A percentile compares a stretch with the other conserved stretches of the same genome.
phyloP scores from a whole-genome alignment of 2,329 filamentous ascomycete genomes.

The Aspergillus thermomutatus region DNA sequence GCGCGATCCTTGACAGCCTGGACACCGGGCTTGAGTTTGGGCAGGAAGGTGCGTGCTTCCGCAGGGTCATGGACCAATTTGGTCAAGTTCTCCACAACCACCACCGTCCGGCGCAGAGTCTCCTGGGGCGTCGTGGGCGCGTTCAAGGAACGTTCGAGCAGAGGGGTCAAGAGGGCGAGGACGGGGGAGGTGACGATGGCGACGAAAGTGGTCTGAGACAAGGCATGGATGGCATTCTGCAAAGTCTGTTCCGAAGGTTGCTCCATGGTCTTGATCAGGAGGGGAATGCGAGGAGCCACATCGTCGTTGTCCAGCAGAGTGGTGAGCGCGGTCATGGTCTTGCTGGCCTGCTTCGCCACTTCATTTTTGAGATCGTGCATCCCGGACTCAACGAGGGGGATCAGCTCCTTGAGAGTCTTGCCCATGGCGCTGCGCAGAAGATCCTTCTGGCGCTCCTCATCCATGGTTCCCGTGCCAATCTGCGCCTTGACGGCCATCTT shows the following conservation, averaged over 20 bases:
- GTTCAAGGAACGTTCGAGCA: constrained; percentile 91
- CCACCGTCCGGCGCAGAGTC: constrained; percentile 89
- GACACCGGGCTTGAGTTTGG: constrained; percentile 90
- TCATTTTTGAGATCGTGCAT: constrained; percentile 97
- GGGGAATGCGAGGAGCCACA: constrained; percentile 83
- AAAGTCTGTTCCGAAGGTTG: constrained; percentile 83
- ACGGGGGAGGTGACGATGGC: constrained; percentile 94
- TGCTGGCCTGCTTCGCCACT: constrained; percentile 77
- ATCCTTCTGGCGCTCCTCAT: constrained; percentile 84
- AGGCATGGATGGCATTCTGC: constrained; percentile 92
- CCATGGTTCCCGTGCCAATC: constrained; percentile 76
- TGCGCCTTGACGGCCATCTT: constrained; percentile 95
- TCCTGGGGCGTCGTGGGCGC: constrained; percentile 88
- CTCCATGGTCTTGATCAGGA: constrained; percentile 92
- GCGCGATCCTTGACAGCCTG: constrained; percentile 83
- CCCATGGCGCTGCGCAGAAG: constrained; percentile 88
- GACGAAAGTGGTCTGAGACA: constrained; percentile 98
- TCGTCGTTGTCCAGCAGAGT: constrained; percentile 94
- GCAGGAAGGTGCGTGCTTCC: constrained; percentile 90
- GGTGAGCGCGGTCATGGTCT: constrained; percentile 88
- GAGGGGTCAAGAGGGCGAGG: constrained; percentile 86
- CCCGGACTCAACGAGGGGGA: constrained; percentile 83
- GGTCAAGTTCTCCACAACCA: constrained; percentile 96
- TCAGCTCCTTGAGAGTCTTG: constrained; percentile 70
- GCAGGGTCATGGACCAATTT: constrained; percentile 95